phyloP scores from a whole-genome alignment of 2,329 filamentous ascomycete genomes.

The Nannizziopsis arthrosporioides region DNA sequence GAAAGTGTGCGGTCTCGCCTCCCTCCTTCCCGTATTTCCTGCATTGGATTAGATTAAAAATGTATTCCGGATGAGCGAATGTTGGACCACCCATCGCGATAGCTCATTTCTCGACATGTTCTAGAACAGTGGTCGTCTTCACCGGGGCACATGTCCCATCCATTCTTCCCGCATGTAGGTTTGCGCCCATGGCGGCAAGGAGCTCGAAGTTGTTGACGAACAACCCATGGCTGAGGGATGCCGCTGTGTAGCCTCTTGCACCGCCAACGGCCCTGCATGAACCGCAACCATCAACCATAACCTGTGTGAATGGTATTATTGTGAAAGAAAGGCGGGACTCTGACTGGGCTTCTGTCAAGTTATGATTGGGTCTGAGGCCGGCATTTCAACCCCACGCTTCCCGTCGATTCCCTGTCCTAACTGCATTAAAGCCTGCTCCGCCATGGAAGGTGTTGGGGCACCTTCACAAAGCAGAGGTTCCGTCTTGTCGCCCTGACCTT shows the following conservation, averaged over 20 bases:
- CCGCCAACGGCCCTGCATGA: conserved; percentile 10
- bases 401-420: conserved; percentile 5
- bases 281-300: neutral
- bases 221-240: neutral
- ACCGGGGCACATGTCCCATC: neutral
- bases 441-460: no score
- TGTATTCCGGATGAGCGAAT: no score
- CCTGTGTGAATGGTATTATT: neutral
- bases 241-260: neutral
- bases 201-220: neutral
- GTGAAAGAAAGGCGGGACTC: neutral
- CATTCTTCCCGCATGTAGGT: conserved; percentile 3
- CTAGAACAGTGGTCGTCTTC: neutral
- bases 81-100: no score
- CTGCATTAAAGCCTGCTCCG: neutral
- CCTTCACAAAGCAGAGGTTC: no score
- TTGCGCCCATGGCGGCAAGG: neutral
- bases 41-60: no score
- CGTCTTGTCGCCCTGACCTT: no score
- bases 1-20: conserved; percentile 2
- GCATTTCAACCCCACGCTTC: conserved; percentile 3
- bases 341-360: neutral
- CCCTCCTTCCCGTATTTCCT: neutral
- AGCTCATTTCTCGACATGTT: neutral
- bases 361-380: conserved; percentile 3